Evolutionary conservation across 1,284 basidiomycete genomes (phyloP).

Genomic region (Tilletia walkeri): DNA sequence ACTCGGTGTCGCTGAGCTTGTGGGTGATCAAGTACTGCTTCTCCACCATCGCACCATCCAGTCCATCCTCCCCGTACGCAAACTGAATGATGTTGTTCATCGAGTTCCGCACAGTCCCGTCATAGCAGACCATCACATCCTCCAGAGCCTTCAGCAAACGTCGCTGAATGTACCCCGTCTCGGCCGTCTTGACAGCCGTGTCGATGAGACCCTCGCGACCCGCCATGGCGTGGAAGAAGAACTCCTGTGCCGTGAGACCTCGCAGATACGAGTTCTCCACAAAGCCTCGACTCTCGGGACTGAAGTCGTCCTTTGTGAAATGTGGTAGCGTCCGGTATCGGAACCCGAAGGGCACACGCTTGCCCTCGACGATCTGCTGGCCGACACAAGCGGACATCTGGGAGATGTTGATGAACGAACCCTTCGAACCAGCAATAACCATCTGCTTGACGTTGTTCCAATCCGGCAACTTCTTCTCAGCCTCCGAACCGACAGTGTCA

Average conservation of each 20-base stretch:
- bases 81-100: conserved; percentile 76
- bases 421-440: conserved; percentile 98
- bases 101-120: conserved; percentile 96
- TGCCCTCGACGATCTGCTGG: conserved; percentile 96
- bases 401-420: conserved; percentile 91
- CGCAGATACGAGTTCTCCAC: conserved; percentile 99
- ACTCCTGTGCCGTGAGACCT: conserved; percentile 95
- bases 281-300: conserved; percentile 96
- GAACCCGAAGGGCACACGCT: conserved; percentile 97
- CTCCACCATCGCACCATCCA: conserved; percentile 98
- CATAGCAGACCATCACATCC: conserved; percentile 95
- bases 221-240: conserved; percentile 99
- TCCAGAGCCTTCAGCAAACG: conserved; percentile 96
- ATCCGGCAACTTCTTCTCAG: conserved; percentile 92
- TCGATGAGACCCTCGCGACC: conserved; percentile 98
- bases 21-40: conserved; percentile 88
- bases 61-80: conserved; percentile 95
- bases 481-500: conserved; percentile 90
- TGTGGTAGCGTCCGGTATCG: conserved; percentile 92
- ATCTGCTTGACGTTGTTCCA: conserved; percentile 99
- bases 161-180: conserved; percentile 98
- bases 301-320: conserved; percentile 98
- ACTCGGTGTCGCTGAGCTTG: conserved; percentile 75
- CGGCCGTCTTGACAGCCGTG: conserved; percentile 99
- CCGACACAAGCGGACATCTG: conserved; percentile 99